Evolutionary conservation across 768 basidiomycete species (phyloP).

Genomic region (Psilocybe azurescens): DNA sequence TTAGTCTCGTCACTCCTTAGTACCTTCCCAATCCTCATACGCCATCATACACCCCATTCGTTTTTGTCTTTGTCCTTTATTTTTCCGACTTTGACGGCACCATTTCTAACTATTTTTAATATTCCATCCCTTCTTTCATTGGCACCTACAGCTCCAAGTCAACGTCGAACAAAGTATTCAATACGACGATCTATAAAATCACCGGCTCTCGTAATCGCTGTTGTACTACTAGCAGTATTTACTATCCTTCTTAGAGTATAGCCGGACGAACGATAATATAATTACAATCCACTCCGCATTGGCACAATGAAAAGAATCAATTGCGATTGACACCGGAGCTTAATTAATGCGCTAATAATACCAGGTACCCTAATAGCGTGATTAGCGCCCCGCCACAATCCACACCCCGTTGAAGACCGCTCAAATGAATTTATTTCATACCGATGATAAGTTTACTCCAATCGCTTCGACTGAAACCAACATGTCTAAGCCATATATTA

Average conservation of each 20-base stretch:
- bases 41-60: not conserved
- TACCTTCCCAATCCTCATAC: not conserved
- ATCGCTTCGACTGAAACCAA: no score
- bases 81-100: no score
- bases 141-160: constrained; percentile 19
- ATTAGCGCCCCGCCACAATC: not conserved
- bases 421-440: not conserved
- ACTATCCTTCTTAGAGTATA: not conserved
- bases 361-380: not conserved
- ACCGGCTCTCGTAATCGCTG: not conserved
- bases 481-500: no score
- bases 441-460: no score
- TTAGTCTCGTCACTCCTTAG: not conserved
- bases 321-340: not conserved
- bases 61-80: not conserved
- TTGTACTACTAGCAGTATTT: not conserved
- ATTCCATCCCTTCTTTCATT: not conserved
- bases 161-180: constrained; percentile 25
- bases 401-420: not conserved
- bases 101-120: not conserved
- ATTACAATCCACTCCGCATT: not conserved
- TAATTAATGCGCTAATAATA: not conserved
- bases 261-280: not conserved
- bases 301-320: not conserved
- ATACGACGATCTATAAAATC: constrained; percentile 13